Conservation (phyloP, 306 rosid species). For the Purshia tridentata region DNA sequence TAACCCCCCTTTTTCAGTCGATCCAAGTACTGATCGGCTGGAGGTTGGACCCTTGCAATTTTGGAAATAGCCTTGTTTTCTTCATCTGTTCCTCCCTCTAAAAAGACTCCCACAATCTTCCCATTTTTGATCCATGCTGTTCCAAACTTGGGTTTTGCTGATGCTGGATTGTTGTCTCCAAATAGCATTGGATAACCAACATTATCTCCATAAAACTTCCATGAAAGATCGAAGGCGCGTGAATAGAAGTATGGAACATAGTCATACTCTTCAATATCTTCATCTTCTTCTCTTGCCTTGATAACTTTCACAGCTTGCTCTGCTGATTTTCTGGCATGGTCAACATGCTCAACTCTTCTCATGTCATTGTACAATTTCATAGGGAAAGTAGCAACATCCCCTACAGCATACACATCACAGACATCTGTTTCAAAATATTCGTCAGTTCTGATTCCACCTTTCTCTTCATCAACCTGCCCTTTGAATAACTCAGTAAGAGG, state of each 20-base stretch:
- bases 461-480: slow-evolving; percentile 32
- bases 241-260: slow-evolving; percentile 44
- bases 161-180: slow-evolving; percentile 20
- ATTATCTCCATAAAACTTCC: slow-evolving; percentile 46
- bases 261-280: slow-evolving; percentile 29
- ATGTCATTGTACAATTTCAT: slow-evolving; percentile 29
- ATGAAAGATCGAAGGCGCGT: slow-evolving; percentile 39
- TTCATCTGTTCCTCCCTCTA: slow-evolving; percentile 47
- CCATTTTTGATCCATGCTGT: slow-evolving; percentile 39
- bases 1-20: slow-evolving; percentile 28
- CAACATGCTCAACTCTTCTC: slow-evolving; percentile 51
- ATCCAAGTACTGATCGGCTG: slow-evolving; percentile 8
- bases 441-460: slow-evolving; percentile 42
- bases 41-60: slow-evolving; percentile 37
- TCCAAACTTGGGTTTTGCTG: slow-evolving; percentile 41
- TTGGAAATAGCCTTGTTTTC: slow-evolving; percentile 39
- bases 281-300: slow-evolving; percentile 26
- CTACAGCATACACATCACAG: slow-evolving; percentile 33
- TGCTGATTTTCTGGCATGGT: slow-evolving; percentile 49
- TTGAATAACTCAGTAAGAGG: slow-evolving; percentile 34
- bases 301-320: slow-evolving; percentile 42
- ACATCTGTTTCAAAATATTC: slow-evolving; percentile 33
- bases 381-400: slow-evolving; percentile 42
- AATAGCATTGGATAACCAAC: slow-evolving; percentile 40
- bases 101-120: slow-evolving; percentile 41